Evolutionary conservation across 2,329 filamentous ascomycete genomes (phyloP).

Genomic region (Alternaria dauci): DNA sequence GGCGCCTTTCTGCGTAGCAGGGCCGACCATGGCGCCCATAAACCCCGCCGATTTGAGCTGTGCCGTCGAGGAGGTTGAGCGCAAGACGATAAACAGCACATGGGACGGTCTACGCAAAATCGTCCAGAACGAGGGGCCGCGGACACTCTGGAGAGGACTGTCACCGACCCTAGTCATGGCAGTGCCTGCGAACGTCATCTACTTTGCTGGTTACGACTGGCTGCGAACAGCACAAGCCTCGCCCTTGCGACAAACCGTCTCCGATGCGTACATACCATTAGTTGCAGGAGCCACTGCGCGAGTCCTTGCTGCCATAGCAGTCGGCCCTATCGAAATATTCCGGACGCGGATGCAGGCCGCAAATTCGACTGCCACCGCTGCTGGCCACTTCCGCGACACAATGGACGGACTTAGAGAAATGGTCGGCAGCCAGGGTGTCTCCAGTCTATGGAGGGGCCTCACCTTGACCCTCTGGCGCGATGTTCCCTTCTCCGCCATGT

Average conservation of each 20-base stretch:
- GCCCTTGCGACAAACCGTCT: constrained; percentile 67
- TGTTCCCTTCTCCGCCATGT: constrained; percentile 94
- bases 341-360: constrained; percentile 90
- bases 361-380: constrained; percentile 51
- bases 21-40: constrained; percentile 58
- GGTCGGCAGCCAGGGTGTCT: constrained; percentile 79
- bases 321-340: constrained; percentile 93
- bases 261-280: constrained; percentile 78
- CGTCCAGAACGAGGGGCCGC: constrained; percentile 86
- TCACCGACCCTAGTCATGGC: constrained; percentile 96
- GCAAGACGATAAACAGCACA: constrained; percentile 86
- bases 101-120: constrained; percentile 94
- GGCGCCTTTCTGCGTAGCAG: constrained; percentile 80
- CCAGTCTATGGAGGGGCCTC: constrained; percentile 87
- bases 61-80: constrained; percentile 85
- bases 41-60: constrained; percentile 66
- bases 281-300: constrained; percentile 81
- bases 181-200: constrained; percentile 95
- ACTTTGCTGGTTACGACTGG: constrained; percentile 98
- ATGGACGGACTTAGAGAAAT: constrained; percentile 78
- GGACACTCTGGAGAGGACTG: constrained; percentile 88
- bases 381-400: constrained; percentile 80
- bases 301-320: constrained; percentile 79
- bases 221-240: constrained; percentile 76
- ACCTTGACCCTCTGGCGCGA: constrained; percentile 94